Percentiles rank a stretch among this genome's conserved stretches.
phyloP scores from a whole-genome alignment of 805 yeast species.

The Yamadazyma ubonensis region DNA sequence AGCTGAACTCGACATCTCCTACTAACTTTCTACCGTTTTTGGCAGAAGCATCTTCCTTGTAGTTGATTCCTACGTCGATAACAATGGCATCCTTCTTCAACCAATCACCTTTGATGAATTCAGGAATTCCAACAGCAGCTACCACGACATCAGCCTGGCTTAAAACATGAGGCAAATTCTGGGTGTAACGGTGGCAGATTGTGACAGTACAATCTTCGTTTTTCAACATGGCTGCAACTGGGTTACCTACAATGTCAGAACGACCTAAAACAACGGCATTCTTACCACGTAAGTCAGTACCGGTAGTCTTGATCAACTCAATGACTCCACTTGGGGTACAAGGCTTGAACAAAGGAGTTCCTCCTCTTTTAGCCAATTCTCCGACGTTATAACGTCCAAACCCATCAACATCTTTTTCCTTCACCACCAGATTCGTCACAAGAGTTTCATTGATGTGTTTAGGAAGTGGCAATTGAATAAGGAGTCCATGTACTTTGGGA shows the following conservation, averaged over 20 bases:
- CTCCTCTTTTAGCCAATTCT: constrained; percentile 84
- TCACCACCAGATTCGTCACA: constrained; percentile 77
- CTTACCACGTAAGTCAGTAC: constrained; percentile 70
- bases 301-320: constrained; percentile 69
- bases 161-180: constrained; percentile 55
- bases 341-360: constrained; percentile 79
- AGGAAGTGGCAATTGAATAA: constrained; percentile 84
- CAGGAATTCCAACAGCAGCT: constrained; percentile 88
- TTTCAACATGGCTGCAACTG: constrained; percentile 80
- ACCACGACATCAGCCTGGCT: constrained; percentile 81
- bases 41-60: constrained; percentile 68
- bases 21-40: constrained; percentile 80
- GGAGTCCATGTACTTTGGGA: constrained; percentile 75
- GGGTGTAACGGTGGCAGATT: constrained; percentile 73
- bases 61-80: constrained; percentile 94
- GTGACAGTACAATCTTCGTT: constrained; percentile 87
- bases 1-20: constrained; percentile 90
- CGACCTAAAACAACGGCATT: constrained; percentile 91
- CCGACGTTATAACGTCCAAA: constrained; percentile 88
- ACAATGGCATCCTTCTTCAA: constrained; percentile 81
- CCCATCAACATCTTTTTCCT: constrained; percentile 93
- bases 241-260: constrained; percentile 94
- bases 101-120: constrained; percentile 84
- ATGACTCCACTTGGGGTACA: constrained; percentile 96
- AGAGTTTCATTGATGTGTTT: constrained; percentile 56